These are phyloP conservation scores for Cutaneotrichosporon mucoides DNA, from an alignment of 1,284 basidiomycete species.

Conservation along the genomic window DNA sequence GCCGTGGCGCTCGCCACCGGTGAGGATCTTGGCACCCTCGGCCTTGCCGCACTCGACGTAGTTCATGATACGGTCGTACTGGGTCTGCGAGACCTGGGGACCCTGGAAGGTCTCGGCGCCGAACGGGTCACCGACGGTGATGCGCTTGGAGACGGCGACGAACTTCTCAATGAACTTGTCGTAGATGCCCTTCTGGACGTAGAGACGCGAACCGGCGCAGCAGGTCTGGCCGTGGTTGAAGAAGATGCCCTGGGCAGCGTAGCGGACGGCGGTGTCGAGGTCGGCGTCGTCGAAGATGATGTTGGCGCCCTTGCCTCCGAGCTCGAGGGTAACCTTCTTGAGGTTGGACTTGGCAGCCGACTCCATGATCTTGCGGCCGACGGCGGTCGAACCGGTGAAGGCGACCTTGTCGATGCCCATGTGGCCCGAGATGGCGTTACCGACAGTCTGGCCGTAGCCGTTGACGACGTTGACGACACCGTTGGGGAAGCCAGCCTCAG, in stretches of 20 bases:
- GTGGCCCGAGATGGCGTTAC: slow-evolving; percentile 57
- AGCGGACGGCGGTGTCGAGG: slow-evolving; percentile 72
- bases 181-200: slow-evolving; percentile 76
- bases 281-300: slow-evolving; percentile 54
- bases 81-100: slow-evolving; percentile 64
- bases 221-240: slow-evolving; percentile 65
- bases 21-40: slow-evolving; percentile 73
- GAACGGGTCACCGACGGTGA: slow-evolving; percentile 65
- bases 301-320: slow-evolving; percentile 87
- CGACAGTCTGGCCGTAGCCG: slow-evolving; percentile 65
- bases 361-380: slow-evolving; percentile 57
- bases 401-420: slow-evolving; percentile 57
- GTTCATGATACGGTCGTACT: slow-evolving; percentile 67
- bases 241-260: slow-evolving; percentile 75
- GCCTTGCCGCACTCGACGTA: slow-evolving; percentile 82
- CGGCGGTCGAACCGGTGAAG: slow-evolving; percentile 56
- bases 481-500: slow-evolving; percentile 60
- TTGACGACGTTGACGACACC: slow-evolving; percentile 68
- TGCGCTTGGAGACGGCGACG: slow-evolving; percentile 27
- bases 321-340: slow-evolving; percentile 79
- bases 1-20: slow-evolving; percentile 72
- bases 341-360: slow-evolving; percentile 55
- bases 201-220: slow-evolving; percentile 55
- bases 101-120: slow-evolving; percentile 66
- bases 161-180: slow-evolving; percentile 53